Evolutionary conservation across 352 stramenopile species (phyloP).

Genomic region (Peronospora destructor): DNA sequence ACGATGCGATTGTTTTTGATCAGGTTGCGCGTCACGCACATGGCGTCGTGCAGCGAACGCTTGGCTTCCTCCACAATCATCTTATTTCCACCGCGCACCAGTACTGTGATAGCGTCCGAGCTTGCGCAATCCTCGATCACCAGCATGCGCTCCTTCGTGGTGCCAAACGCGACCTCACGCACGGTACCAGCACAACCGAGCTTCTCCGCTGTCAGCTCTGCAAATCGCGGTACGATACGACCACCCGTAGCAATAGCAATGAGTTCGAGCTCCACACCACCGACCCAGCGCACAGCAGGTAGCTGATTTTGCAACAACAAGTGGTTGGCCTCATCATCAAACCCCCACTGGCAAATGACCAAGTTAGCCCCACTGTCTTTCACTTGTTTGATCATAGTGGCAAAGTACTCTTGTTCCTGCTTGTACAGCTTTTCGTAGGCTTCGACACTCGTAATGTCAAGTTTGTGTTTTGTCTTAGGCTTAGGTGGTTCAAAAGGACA

Average conservation of each 20-base stretch:
- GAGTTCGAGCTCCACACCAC: slow-evolving; percentile 99
- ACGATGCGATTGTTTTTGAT: slow-evolving; percentile 99
- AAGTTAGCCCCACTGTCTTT: slow-evolving; percentile 98
- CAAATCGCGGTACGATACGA: slow-evolving; percentile 97
- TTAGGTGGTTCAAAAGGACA: slow-evolving; percentile 99
- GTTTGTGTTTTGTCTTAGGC: slow-evolving; percentile 96
- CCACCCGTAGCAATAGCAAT: slow-evolving; percentile 99
- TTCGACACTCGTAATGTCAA: slow-evolving; percentile 98
- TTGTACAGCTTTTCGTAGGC: slow-evolving; percentile 95
- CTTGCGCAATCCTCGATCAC: slow-evolving; percentile 98
- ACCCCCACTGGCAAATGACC: slow-evolving; percentile 99
- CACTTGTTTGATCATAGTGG: slow-evolving; percentile 98
- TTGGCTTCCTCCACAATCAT: slow-evolving; percentile 99
- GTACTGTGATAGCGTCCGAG: slow-evolving; percentile 96
- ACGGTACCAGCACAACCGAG: slow-evolving; percentile 92
- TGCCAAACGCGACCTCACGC: slow-evolving; percentile 96
- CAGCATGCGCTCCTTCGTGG: slow-evolving; percentile 96
- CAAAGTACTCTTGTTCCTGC: slow-evolving; percentile 98
- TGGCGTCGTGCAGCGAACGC: slow-evolving; percentile 98
- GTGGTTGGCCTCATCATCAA: slow-evolving; percentile 99
- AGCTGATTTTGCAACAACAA: slow-evolving; percentile 96
- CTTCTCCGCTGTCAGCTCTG: slow-evolving; percentile 95
- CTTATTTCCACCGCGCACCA: slow-evolving; percentile 98
- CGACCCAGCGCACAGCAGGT: slow-evolving; percentile 97
- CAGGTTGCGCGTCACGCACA: slow-evolving; percentile 99